phyloP scores from a whole-genome alignment of 345 rosid species.

The Eucalyptus sp. region DNA sequence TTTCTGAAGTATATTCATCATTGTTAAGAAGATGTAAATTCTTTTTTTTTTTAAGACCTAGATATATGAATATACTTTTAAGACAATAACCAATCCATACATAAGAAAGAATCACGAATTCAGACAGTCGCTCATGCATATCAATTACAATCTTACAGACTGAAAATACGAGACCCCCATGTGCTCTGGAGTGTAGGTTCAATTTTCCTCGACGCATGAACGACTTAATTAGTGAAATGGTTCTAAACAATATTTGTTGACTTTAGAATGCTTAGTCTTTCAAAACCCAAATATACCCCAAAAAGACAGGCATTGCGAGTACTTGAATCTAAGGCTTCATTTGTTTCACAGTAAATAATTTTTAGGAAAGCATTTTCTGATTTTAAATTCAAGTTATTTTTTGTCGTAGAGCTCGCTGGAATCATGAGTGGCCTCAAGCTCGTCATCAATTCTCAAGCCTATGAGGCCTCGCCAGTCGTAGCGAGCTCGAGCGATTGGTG shows the following conservation, averaged over 20 bases:
- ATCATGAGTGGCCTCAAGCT: no score
- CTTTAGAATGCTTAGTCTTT: not conserved
- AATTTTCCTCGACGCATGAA: not conserved
- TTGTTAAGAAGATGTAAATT: not conserved
- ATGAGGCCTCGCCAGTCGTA: no score
- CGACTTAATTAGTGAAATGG: not conserved
- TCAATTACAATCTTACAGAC: not conserved
- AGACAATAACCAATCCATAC: not conserved
- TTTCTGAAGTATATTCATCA: not conserved
- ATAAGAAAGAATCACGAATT: not conserved
- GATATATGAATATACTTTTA: not conserved
- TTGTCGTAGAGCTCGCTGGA: accelerated
- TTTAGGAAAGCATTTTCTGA: no score
- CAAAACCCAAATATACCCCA: not conserved
- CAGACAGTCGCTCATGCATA: not conserved
- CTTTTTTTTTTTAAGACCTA: not conserved
- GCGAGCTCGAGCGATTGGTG: no score
- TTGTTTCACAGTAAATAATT: no score
- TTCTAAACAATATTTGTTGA: not conserved
- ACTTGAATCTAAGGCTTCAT: no score
- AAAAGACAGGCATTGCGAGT: no score
- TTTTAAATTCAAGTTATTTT: no score
- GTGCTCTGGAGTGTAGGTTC: not conserved
- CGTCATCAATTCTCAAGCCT: no score
- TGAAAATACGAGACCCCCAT: not conserved